Conservation (phyloP, 2,329 filamentous ascomycete species). For the Pseudogymnoascus sp. region DNA sequence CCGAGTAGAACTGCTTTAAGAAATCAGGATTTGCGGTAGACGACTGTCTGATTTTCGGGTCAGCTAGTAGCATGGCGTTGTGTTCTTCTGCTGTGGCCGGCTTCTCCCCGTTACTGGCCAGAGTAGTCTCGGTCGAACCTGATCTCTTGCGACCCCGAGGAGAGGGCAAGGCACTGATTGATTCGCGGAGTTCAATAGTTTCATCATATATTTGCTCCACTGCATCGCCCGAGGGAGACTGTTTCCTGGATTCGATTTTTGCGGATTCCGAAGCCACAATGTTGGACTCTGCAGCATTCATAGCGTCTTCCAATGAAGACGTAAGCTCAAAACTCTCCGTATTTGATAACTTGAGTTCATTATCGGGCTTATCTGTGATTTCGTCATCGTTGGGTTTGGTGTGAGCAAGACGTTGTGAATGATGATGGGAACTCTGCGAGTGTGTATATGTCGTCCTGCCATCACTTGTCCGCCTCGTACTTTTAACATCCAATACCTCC, state of each 20-base stretch:
- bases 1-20: slow-evolving; percentile 86
- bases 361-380: background rate
- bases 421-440: background rate
- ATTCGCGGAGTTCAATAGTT: slow-evolving; percentile 1
- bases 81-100: slow-evolving; percentile 75
- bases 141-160: background rate
- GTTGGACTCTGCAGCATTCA: slow-evolving; percentile 17
- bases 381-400: background rate
- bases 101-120: background rate
- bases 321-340: slow-evolving; percentile 24
- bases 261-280: background rate
- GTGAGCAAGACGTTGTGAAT: background rate
- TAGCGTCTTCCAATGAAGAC: slow-evolving; percentile 27
- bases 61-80: slow-evolving; percentile 74
- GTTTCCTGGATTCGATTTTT: background rate
- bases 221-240: background rate
- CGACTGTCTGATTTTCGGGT: slow-evolving; percentile 78
- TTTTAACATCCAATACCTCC: slow-evolving; percentile 15
- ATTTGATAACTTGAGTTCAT: background rate
- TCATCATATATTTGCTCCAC: background rate
- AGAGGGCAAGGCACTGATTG: background rate
- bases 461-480: slow-evolving; percentile 8
- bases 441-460: background rate
- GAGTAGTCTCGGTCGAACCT: background rate
- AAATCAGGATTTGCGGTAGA: slow-evolving; percentile 92